These are phyloP conservation scores for Penicillium brevicompactum DNA, from an alignment of 2,329 filamentous ascomycete genomes.

Conservation along the genomic window DNA sequence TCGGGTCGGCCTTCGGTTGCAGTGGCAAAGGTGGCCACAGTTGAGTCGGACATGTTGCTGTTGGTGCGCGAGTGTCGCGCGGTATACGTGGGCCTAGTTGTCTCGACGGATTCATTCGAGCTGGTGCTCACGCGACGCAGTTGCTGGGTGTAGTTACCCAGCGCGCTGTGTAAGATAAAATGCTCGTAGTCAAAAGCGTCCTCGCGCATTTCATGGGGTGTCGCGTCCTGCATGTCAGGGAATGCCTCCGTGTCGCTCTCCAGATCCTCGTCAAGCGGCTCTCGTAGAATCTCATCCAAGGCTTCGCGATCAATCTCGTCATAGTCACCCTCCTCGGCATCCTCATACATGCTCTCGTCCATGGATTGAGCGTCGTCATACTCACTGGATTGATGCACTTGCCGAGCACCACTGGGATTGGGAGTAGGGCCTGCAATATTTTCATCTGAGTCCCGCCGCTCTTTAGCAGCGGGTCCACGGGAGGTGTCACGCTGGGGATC, in stretches of 20 bases:
- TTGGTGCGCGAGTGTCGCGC: slow-evolving; percentile 51
- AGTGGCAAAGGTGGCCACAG: slow-evolving; percentile 64
- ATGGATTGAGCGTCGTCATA: slow-evolving; percentile 33
- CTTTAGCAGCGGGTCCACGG: background rate
- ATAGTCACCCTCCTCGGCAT: slow-evolving; percentile 45
- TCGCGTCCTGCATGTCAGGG: slow-evolving; percentile 47
- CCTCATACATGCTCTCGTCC: slow-evolving; percentile 44
- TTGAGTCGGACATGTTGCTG: slow-evolving; percentile 64
- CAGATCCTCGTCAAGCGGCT: slow-evolving; percentile 45
- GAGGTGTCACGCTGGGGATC: slow-evolving; percentile 32
- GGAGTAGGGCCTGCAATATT: slow-evolving; percentile 1
- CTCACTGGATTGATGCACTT: slow-evolving; percentile 13
- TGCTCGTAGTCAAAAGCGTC: slow-evolving; percentile 97
- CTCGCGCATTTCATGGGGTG: slow-evolving; percentile 87
- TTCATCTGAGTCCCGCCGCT: slow-evolving; percentile 9
- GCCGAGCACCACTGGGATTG: slow-evolving; percentile 8
- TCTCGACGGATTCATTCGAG: slow-evolving; percentile 55
- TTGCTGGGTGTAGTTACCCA: slow-evolving; percentile 62
- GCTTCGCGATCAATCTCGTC: slow-evolving; percentile 64
- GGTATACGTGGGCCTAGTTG: slow-evolving; percentile 43
- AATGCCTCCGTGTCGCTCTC: slow-evolving; percentile 24
- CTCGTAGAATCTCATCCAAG: slow-evolving; percentile 56
- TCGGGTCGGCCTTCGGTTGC: slow-evolving; percentile 56
- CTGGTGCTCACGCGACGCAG: slow-evolving; percentile 36
- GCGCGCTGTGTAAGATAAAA: slow-evolving; percentile 90